A percentile compares a stretch with the other conserved stretches of the same genome.
Conservation (phyloP, 768 basidiomycete genomes). For the Phylloporus rhodoxanthus region DNA sequence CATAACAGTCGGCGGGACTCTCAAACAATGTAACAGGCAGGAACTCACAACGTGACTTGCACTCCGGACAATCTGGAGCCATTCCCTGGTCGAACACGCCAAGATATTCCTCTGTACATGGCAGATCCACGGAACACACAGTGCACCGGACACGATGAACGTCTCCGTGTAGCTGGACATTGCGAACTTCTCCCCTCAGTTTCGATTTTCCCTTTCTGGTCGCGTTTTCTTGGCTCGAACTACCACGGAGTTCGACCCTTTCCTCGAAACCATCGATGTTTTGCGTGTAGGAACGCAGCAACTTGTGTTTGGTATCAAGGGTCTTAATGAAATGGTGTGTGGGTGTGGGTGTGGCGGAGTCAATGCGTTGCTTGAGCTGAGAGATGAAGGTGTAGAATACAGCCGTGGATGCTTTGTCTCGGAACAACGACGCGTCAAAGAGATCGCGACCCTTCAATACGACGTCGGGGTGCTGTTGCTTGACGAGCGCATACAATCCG, state of each 20-base stretch:
- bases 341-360: constrained; percentile 70
- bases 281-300: constrained; percentile 91
- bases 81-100: constrained; percentile 59
- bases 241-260: constrained; percentile 66
- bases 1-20: neutral
- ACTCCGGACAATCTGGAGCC: constrained; percentile 85
- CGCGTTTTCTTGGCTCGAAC: constrained; percentile 46
- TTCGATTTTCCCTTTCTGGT: constrained; percentile 66
- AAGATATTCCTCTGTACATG: constrained; percentile 60
- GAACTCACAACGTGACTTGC: constrained; percentile 68
- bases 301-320: constrained; percentile 75
- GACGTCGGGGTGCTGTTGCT: constrained; percentile 73
- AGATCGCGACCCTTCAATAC: constrained; percentile 91
- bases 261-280: constrained; percentile 96
- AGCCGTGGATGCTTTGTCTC: constrained; percentile 75
- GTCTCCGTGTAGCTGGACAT: constrained; percentile 92
- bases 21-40: neutral
- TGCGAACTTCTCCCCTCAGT: constrained; percentile 66
- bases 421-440: constrained; percentile 90
- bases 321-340: constrained; percentile 88
- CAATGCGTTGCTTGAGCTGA: constrained; percentile 77
- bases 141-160: constrained; percentile 87
- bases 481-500: constrained; percentile 87
- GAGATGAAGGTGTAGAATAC: constrained; percentile 96
- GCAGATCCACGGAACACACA: constrained; percentile 74